Evolutionary conservation across 257 asterid genomes (phyloP).

Genomic region (Jacaranda copaia): DNA sequence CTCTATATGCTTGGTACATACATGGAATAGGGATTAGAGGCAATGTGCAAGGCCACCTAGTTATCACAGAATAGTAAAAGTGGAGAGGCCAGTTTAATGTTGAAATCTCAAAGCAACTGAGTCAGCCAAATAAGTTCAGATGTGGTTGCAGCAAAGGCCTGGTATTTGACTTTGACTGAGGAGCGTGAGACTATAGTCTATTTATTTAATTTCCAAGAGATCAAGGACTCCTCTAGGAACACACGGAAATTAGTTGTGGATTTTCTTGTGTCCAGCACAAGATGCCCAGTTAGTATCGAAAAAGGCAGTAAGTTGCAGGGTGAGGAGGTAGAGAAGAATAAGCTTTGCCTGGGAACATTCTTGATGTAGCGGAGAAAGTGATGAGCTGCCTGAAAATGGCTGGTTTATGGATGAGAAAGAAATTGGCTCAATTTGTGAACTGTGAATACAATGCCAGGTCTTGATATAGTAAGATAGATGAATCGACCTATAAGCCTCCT

Average conservation of each 20-base stretch:
- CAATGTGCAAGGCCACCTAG: too few species aligned
- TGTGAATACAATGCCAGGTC: too few species aligned
- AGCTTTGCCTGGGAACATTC: neutral
- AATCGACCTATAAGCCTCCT: too few species aligned
- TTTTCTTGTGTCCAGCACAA: neutral
- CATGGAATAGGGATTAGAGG: too few species aligned
- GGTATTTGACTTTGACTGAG: neutral
- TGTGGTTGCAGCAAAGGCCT: neutral
- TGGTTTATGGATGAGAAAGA: too few species aligned
- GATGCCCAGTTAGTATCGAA: neutral
- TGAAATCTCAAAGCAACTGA: too few species aligned
- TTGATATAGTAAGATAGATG: too few species aligned
- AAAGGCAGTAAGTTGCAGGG: neutral
- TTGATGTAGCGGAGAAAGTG: neutral
- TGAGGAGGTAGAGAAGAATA: neutral
- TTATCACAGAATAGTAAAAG: too few species aligned
- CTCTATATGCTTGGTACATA: too few species aligned
- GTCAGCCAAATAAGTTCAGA: neutral
- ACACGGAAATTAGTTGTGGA: neutral
- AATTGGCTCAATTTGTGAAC: too few species aligned
- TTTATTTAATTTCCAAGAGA: neutral
- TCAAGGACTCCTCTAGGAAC: neutral
- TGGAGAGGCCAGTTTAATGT: too few species aligned
- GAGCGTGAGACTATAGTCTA: neutral
- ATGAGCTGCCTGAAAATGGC: neutral